Percentiles rank a stretch among this genome's conserved stretches.
Evolutionary conservation across 2,329 filamentous ascomycete genomes (phyloP).

Genomic region (Macrophomina tecta): DNA sequence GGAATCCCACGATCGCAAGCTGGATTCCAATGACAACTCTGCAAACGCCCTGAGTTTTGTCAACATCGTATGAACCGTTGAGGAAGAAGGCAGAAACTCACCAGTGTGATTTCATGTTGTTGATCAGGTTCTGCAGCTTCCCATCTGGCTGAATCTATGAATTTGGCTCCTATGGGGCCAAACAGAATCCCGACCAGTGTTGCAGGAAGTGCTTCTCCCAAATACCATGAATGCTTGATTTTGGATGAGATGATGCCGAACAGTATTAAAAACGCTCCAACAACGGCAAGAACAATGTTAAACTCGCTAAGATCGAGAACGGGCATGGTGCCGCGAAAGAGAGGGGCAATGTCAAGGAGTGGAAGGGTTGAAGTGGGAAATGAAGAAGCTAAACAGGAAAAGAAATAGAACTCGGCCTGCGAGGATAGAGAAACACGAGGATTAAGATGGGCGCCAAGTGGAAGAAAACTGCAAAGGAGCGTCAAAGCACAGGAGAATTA

Average conservation of each 20-base stretch:
- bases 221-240: constrained; percentile 60
- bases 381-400: background rate
- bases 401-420: constrained; percentile 2
- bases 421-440: background rate
- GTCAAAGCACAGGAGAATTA: background rate
- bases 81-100: constrained; percentile 32
- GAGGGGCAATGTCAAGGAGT: background rate
- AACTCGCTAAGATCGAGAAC: constrained; percentile 58
- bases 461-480: background rate
- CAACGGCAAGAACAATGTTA: constrained; percentile 57
- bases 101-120: constrained; percentile 49
- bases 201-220: constrained; percentile 55
- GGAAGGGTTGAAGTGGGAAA: background rate
- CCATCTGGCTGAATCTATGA: constrained; percentile 55
- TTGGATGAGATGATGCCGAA: constrained; percentile 60
- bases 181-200: background rate
- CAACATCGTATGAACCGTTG: too few species aligned
- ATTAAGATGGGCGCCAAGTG: background rate
- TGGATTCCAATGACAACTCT: constrained; percentile 69
- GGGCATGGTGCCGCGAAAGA: constrained; percentile 45
- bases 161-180: constrained; percentile 48
- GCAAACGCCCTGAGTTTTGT: constrained; percentile 50
- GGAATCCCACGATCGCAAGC: constrained; percentile 68
- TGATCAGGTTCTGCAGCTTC: constrained; percentile 42
- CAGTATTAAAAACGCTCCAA: constrained; percentile 55